Percentiles rank a stretch among this genome's conserved stretches.
Evolutionary conservation across 2,329 filamentous ascomycete species (phyloP).

Genomic region (Xylaria sp.): DNA sequence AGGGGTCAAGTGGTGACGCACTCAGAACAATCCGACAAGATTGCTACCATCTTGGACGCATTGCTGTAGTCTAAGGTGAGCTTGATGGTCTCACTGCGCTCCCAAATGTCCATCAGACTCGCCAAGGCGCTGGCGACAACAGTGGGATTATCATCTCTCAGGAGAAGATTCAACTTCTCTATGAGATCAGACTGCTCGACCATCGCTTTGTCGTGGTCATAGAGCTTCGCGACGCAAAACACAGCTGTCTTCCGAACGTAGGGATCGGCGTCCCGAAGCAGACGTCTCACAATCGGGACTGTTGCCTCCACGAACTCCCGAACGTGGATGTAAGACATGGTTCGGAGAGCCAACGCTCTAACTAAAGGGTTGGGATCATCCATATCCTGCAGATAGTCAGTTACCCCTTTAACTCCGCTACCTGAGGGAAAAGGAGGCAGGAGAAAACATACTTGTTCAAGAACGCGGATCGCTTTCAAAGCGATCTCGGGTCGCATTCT

Average conservation of each 20-base stretch:
- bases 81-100: conserved; percentile 93
- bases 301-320: conserved; percentile 92
- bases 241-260: conserved; percentile 97
- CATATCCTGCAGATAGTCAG: conserved; percentile 63
- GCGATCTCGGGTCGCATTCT: conserved; percentile 91
- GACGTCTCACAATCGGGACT: conserved; percentile 72
- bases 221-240: conserved; percentile 93
- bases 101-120: conserved; percentile 95
- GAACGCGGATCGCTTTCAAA: conserved; percentile 81
- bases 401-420: neutral
- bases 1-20: conserved; percentile 43
- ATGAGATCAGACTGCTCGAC: conserved; percentile 91
- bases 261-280: conserved; percentile 81
- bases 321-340: conserved; percentile 96
- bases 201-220: conserved; percentile 88
- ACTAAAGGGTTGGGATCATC: conserved; percentile 89
- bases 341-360: conserved; percentile 83
- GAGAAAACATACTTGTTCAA: conserved; percentile 61
- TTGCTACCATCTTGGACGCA: conserved; percentile 96
- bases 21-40: conserved; percentile 95
- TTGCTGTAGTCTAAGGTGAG: conserved; percentile 96
- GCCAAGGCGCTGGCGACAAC: conserved; percentile 93
- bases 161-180: conserved; percentile 79
- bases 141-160: conserved; percentile 94
- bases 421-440: neutral